phyloP scores from a whole-genome alignment of 2,329 filamentous ascomycete genomes.

The Hymenotorrendiella dingleyae region DNA sequence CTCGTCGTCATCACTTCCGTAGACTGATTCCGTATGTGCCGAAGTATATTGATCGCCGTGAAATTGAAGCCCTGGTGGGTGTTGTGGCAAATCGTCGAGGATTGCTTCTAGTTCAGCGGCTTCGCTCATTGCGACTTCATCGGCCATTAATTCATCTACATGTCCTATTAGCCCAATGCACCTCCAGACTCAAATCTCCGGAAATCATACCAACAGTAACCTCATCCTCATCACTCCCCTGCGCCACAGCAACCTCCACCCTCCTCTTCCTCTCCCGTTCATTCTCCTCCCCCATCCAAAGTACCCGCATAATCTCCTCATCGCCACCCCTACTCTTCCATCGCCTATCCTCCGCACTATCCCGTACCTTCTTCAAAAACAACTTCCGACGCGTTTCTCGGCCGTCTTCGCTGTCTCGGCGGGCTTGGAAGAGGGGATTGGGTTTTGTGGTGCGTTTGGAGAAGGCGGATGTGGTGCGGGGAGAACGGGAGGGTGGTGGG shows the following conservation, averaged over 20 bases:
- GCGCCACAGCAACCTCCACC: slow-evolving; percentile 18
- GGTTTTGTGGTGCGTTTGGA: slow-evolving; percentile 47
- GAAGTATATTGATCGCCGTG: slow-evolving; percentile 7
- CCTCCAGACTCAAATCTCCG: not conserved
- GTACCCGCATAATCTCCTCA: slow-evolving; percentile 43
- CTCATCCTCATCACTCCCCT: slow-evolving; percentile 7
- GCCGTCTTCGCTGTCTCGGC: slow-evolving; percentile 27
- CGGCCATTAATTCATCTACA: slow-evolving; percentile 40
- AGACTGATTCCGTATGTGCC: slow-evolving; percentile 19
- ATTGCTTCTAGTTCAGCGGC: slow-evolving; percentile 53
- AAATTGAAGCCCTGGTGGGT: not conserved
- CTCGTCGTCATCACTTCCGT: slow-evolving; percentile 47
- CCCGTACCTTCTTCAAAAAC: slow-evolving; percentile 63
- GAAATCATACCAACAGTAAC: slow-evolving; percentile 13
- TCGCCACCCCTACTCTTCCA: slow-evolving; percentile 59
- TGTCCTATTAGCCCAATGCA: slow-evolving; percentile 6
- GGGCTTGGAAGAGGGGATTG: slow-evolving; percentile 56
- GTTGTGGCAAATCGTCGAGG: slow-evolving; percentile 35
- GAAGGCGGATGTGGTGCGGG: slow-evolving; percentile 12
- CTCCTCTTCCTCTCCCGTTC: slow-evolving; percentile 26
- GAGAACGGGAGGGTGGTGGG: slow-evolving; percentile 8
- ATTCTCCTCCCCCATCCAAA: slow-evolving; percentile 35
- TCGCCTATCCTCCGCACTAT: slow-evolving; percentile 51
- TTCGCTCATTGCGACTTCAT: slow-evolving; percentile 45
- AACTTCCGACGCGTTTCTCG: slow-evolving; percentile 58